Conservation (phyloP, 768 basidiomycete species). For the Aureoboletus auriporus region DNA sequence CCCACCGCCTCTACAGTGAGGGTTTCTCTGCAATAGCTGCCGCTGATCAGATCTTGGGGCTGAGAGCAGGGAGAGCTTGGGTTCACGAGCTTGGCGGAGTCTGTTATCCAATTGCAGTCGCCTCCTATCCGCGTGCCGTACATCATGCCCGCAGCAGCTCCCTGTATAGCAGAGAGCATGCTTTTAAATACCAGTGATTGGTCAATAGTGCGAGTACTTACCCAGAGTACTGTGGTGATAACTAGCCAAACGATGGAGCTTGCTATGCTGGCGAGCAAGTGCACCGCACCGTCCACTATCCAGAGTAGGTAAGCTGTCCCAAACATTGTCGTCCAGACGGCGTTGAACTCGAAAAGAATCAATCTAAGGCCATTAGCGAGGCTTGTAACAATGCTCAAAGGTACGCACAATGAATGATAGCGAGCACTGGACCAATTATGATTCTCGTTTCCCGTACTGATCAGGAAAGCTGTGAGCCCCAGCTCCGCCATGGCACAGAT, state of each 20-base stretch:
- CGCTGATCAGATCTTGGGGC: slow-evolving; percentile 18
- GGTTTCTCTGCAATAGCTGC: slow-evolving; percentile 60
- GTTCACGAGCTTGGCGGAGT: slow-evolving; percentile 26
- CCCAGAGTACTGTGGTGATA: slow-evolving; percentile 66
- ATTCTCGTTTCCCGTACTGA: slow-evolving; percentile 62
- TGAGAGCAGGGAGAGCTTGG: slow-evolving; percentile 22
- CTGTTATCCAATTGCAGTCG: slow-evolving; percentile 49
- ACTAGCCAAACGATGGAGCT: slow-evolving; percentile 74
- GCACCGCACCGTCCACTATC: slow-evolving; percentile 61
- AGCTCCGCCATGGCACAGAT: slow-evolving; percentile 68
- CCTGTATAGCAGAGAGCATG: slow-evolving; percentile 39
- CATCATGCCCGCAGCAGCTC: slow-evolving; percentile 63
- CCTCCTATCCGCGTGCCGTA: slow-evolving; percentile 58
- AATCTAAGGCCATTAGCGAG: slow-evolving; percentile 34
- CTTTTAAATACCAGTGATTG: not conserved
- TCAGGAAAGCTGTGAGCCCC: slow-evolving; percentile 69
- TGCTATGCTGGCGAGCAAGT: slow-evolving; percentile 71
- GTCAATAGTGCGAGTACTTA: slow-evolving; percentile 26
- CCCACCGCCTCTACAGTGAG: slow-evolving; percentile 72
- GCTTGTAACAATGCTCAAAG: not conserved
- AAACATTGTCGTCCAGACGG: slow-evolving; percentile 75
- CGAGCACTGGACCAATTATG: slow-evolving; percentile 55
- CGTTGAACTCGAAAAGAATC: slow-evolving; percentile 58
- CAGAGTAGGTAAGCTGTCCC: slow-evolving; percentile 67
- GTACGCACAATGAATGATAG: slow-evolving; percentile 62